phyloP scores from a whole-genome alignment of 2,329 filamentous ascomycete species.

The Stagonosporopsis rhizophila region DNA sequence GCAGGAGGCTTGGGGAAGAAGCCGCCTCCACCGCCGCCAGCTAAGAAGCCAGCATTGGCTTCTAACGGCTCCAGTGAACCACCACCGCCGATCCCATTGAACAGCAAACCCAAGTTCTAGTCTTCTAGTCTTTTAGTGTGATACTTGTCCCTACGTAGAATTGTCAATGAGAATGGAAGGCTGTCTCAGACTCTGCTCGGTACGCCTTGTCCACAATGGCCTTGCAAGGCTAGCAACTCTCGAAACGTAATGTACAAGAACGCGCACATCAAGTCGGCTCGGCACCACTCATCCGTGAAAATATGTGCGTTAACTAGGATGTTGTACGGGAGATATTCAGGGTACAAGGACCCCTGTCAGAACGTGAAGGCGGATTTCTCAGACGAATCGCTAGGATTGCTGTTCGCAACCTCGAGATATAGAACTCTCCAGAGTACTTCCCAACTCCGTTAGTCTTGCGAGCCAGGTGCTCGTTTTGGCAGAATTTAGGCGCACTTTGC shows the following conservation, averaged over 20 bases:
- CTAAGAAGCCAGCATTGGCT: slow-evolving; percentile 61
- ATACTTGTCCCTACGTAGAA: background rate
- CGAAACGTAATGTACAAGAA: background rate
- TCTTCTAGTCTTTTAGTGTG: slow-evolving; percentile 20
- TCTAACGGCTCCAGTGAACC: slow-evolving; percentile 48
- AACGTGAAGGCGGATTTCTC: background rate
- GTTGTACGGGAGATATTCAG: background rate
- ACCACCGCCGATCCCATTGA: slow-evolving; percentile 65
- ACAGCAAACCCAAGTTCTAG: slow-evolving; percentile 61
- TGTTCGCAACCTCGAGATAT: background rate
- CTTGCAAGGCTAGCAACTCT: background rate
- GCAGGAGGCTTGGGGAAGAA: slow-evolving; percentile 56
- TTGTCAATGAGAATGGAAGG: background rate
- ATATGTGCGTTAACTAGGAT: background rate
- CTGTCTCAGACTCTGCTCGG: background rate
- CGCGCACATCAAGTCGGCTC: background rate
- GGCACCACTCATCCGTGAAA: background rate
- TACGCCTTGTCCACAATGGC: background rate
- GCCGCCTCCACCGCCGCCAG: slow-evolving; percentile 64
- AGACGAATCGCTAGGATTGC: slow-evolving; percentile 9
- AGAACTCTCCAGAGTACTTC: slow-evolving; percentile 3
- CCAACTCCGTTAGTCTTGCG: slow-evolving; percentile 20
- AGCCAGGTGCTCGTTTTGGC: slow-evolving; percentile 9
- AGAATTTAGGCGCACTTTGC: slow-evolving; percentile 8
- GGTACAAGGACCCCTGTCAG: slow-evolving; percentile 13